Percentiles rank a stretch among this genome's conserved stretches.
Conservation (phyloP, 345 rosid species). For the Toxicodendron radicans region DNA sequence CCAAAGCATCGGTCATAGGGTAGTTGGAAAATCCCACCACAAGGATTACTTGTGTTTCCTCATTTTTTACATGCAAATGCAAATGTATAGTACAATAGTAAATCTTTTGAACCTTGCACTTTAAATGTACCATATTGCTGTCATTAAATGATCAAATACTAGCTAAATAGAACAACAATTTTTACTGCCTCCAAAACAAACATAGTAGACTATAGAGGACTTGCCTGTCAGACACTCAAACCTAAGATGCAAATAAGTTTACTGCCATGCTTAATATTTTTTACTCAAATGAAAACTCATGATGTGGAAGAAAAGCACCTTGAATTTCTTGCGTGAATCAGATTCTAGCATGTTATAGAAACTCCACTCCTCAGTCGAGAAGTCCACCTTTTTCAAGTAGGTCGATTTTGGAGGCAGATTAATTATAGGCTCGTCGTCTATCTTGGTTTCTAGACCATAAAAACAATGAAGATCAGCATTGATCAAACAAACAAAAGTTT, state of each 20-base stretch:
- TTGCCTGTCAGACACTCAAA: not conserved
- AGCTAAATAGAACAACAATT: not conserved
- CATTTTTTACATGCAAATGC: not conserved
- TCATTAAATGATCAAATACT: not conserved
- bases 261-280: not conserved
- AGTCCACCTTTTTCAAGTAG: conserved; percentile 63
- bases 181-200: not conserved
- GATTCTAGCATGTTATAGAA: conserved; percentile 83
- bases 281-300: not conserved
- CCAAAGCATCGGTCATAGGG: not conserved
- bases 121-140: not conserved
- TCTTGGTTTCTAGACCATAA: conserved; percentile 61
- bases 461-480: conserved; percentile 28
- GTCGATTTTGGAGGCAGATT: conserved; percentile 76
- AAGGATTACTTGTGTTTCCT: not conserved
- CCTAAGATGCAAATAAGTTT: not conserved
- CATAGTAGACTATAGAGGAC: not conserved
- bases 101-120: not conserved
- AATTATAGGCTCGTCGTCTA: conserved; percentile 88
- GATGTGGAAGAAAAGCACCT: conserved; percentile 42
- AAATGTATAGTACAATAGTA: not conserved
- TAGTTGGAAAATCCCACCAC: not conserved
- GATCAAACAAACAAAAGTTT: conserved; percentile 20
- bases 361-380: conserved; percentile 78
- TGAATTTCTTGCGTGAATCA: conserved; percentile 78